phyloP scores from a whole-genome alignment of 768 basidiomycete species.

The Roridomyces roridus region DNA sequence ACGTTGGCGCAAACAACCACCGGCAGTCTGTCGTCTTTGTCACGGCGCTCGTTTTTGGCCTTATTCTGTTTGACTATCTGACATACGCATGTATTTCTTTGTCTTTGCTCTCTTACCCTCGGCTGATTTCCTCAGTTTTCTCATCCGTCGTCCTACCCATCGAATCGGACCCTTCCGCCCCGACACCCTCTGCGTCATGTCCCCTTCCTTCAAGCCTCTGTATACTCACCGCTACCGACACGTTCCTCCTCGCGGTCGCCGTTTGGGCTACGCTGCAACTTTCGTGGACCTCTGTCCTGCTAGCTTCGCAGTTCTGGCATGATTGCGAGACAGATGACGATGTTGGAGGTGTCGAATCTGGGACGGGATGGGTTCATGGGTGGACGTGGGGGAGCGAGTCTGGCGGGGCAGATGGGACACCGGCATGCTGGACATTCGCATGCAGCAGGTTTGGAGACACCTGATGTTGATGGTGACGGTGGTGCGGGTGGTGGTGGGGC shows the following conservation, averaged over 20 bases:
- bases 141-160: constrained; percentile 46
- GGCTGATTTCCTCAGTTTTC: constrained; percentile 54
- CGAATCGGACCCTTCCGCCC: constrained; percentile 30
- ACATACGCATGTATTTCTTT: constrained; percentile 75
- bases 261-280: constrained; percentile 92
- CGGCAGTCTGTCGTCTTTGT: constrained; percentile 97
- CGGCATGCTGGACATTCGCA: constrained; percentile 54
- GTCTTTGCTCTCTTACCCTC: neutral
- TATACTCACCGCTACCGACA: constrained; percentile 69
- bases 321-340: constrained; percentile 93
- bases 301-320: constrained; percentile 91
- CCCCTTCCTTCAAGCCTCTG: constrained; percentile 75
- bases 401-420: constrained; percentile 80
- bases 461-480: constrained; percentile 57
- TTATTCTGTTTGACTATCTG: constrained; percentile 83
- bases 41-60: constrained; percentile 80
- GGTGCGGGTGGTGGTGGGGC: constrained; percentile 49
- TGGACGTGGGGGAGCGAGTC: constrained; percentile 77
- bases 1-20: constrained; percentile 93
- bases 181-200: constrained; percentile 71
- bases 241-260: constrained; percentile 84
- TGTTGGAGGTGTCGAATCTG: constrained; percentile 93
- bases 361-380: constrained; percentile 98
- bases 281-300: constrained; percentile 91
- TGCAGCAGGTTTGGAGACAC: constrained; percentile 36